Conservation (phyloP, 2,329 filamentous ascomycete genomes). For the Ceratocystis huliohia region DNA sequence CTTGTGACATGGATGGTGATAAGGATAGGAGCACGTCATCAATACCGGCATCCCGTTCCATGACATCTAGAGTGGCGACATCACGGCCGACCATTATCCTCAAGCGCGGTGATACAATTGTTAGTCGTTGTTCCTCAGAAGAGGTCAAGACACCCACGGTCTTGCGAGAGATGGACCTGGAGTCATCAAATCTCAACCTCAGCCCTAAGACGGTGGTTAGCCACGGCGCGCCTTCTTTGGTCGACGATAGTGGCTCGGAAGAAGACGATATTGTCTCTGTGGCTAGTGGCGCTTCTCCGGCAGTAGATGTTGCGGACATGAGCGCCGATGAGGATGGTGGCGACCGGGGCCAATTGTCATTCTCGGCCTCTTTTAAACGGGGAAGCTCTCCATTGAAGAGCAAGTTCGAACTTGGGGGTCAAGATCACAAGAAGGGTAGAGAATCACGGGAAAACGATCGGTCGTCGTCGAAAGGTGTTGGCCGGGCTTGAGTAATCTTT, state of each 20-base stretch:
- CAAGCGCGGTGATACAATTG: conserved; percentile 16
- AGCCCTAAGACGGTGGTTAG: conserved; percentile 58
- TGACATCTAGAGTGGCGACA: background rate
- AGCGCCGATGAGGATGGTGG: conserved; percentile 16
- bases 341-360: background rate
- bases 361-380: conserved; percentile 6
- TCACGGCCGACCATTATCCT: conserved; percentile 18
- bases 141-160: conserved; percentile 17
- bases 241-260: conserved; percentile 70
- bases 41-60: background rate
- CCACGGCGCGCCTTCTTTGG: conserved; percentile 66
- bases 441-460: conserved; percentile 9
- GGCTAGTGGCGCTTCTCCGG: conserved; percentile 16
- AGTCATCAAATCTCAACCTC: conserved; percentile 41
- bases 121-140: conserved; percentile 18
- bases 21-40: conserved; percentile 7
- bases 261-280: conserved; percentile 36
- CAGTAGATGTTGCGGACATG: conserved; percentile 19
- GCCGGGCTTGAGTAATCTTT: conserved; percentile 7
- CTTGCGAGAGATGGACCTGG: conserved; percentile 36
- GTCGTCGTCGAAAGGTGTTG: conserved; percentile 12
- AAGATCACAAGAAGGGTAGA: conserved; percentile 11
- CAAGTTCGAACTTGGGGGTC: conserved; percentile 11
- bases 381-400: conserved; percentile 10
- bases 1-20: conserved; percentile 8